Evolutionary conservation across 495 filamentous ascomycete species (phyloP), one percentile per base, ranked within the genome.

Genomic region (Penicillium coprophilum): DNA sequence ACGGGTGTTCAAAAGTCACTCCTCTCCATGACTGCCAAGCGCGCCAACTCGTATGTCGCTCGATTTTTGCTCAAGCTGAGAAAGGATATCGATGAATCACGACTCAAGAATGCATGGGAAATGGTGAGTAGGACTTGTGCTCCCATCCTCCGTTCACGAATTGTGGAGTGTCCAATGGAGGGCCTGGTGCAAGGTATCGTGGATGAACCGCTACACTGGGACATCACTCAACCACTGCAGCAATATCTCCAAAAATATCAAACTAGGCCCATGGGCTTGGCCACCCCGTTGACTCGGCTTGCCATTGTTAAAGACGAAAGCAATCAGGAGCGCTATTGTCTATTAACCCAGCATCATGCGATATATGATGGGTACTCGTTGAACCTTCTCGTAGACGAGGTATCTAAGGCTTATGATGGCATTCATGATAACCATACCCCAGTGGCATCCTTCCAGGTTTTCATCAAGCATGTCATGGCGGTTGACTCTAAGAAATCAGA

Each of bases 321-420:
- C n/a, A 24, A 32, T 3, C 9, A 34, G 1, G n/a, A 48, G 8
- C 8, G 12, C 2, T 34, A 19, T 31, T 34, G 27, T 6, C 10
- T 48, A 17, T 17, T 48, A 10, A 48, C 28, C 17, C n/a, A 32
- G 11, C 46, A 48, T 34, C 46, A 48, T 34, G 46, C 46, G n/a
- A 30, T 48, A 21, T 48, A 32, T 34, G 46, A 48, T 19, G 28
- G 46, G 1, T 48, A 31, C 10, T 48, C 46, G 10, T 11, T 48
- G 30, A 20, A 30, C 9, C 46, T 48, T 3, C 28, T 48, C 9
- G n/a, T 48, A 4, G 19, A 28, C 4, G 28, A 48, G 17, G 46
- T 48, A 9, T 13, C n/a, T 2, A 32, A 48, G 17, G 46, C 46
- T 17, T 48, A 48, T 19, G 28, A 32, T 19, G 46, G 30, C 2